A percentile compares a stretch with the other conserved stretches of the same genome.
Evolutionary conservation across 2,329 filamentous ascomycete species (phyloP).

Genomic region (Aspergillus novofumigatus): DNA sequence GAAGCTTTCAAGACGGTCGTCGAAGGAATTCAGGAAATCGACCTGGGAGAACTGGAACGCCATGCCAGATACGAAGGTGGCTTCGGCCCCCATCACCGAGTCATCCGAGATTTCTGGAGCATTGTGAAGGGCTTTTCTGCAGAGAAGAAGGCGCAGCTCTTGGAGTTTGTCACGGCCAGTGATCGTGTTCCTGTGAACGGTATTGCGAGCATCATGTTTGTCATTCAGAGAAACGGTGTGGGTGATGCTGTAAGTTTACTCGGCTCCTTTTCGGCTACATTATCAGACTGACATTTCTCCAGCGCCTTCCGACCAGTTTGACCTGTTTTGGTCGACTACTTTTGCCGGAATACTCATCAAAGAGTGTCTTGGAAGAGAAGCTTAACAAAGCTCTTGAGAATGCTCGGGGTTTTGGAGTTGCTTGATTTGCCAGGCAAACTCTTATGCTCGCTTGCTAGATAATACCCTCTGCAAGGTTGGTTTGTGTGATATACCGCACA

Average conservation of each 20-base stretch:
- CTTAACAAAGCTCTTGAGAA: conserved; percentile 84
- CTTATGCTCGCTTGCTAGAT: conserved; percentile 15
- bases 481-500: background rate
- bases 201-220: conserved; percentile 74
- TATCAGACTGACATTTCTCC: conserved; percentile 10
- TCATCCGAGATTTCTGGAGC: conserved; percentile 78
- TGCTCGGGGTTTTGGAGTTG: conserved; percentile 82
- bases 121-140: conserved; percentile 64
- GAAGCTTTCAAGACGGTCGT: conserved; percentile 70
- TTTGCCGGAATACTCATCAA: conserved; percentile 74
- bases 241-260: conserved; percentile 46
- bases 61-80: conserved; percentile 73
- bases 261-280: background rate
- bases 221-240: conserved; percentile 72
- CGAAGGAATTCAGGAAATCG: conserved; percentile 78
- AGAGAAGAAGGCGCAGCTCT: conserved; percentile 66
- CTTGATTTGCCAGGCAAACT: conserved; percentile 40
- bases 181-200: conserved; percentile 88
- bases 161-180: conserved; percentile 93
- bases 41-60: conserved; percentile 66
- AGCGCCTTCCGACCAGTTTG: conserved; percentile 72
- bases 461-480: background rate
- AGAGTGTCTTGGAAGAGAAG: conserved; percentile 67
- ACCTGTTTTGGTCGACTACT: conserved; percentile 91
- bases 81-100: conserved; percentile 65